Conservation (phyloP, 352 stramenopile genomes). For the Globisporangium orthogonon region DNA sequence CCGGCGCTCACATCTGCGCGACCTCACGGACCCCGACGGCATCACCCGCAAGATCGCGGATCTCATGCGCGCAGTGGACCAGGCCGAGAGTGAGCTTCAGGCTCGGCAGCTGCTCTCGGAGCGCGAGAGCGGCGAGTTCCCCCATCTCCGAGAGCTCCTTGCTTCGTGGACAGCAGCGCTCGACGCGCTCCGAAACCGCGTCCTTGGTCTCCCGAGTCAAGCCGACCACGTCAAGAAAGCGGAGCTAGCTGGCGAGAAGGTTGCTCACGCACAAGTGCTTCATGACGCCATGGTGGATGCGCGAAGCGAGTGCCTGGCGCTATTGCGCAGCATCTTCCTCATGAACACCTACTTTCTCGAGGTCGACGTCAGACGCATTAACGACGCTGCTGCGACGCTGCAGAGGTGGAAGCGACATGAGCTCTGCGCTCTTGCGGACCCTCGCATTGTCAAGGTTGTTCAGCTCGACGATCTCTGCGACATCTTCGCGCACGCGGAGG, state of each 20-base stretch:
- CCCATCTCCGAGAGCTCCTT: slow-evolving; percentile 27
- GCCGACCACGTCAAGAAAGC: slow-evolving; percentile 23
- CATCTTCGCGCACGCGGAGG: slow-evolving; percentile 25
- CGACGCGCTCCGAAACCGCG: slow-evolving; percentile 23
- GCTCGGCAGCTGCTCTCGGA: slow-evolving; percentile 16
- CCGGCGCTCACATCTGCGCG: slow-evolving; percentile 21
- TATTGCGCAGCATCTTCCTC: slow-evolving; percentile 38
- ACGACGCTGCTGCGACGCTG: slow-evolving; percentile 24
- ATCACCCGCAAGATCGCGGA: slow-evolving; percentile 36
- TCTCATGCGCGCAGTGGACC: slow-evolving; percentile 29
- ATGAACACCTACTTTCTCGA: slow-evolving; percentile 56
- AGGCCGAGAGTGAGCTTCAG: slow-evolving; percentile 37
- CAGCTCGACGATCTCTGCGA: slow-evolving; percentile 31
- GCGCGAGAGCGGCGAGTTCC: slow-evolving; percentile 25
- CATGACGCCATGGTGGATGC: slow-evolving; percentile 35
- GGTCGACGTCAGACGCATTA: slow-evolving; percentile 45
- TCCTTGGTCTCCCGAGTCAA: slow-evolving; percentile 28
- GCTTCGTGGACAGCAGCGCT: slow-evolving; percentile 21
- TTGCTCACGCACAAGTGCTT: slow-evolving; percentile 24
- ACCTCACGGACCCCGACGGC: slow-evolving; percentile 18
- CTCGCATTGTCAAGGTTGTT: slow-evolving; percentile 28
- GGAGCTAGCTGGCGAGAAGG: slow-evolving; percentile 20
- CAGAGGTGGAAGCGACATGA: slow-evolving; percentile 27
- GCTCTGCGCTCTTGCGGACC: slow-evolving; percentile 28
- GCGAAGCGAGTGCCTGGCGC: slow-evolving; percentile 32